Conservation (phyloP, 2,329 filamentous ascomycete species). For the Tolypocladium paradoxum region DNA sequence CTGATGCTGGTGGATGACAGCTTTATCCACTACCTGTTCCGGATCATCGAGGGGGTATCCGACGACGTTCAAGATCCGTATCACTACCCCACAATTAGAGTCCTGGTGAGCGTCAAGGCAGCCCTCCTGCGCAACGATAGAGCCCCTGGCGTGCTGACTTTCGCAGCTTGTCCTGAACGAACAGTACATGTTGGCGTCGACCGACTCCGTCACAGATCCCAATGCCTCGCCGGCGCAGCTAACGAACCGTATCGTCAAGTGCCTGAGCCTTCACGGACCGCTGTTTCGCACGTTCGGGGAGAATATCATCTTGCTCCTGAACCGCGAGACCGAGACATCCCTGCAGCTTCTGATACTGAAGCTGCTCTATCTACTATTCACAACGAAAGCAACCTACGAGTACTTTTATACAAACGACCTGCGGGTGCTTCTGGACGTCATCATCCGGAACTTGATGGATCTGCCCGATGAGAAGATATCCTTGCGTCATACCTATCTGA, state of each 20-base stretch:
- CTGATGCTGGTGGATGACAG: constrained; percentile 65
- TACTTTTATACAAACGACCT: constrained; percentile 99
- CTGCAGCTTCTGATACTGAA: constrained; percentile 95
- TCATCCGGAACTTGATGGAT: constrained; percentile 93
- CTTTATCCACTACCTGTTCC: constrained; percentile 75
- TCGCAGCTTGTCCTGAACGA: constrained; percentile 84
- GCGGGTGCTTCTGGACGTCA: constrained; percentile 86
- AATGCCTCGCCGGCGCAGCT: constrained; percentile 38
- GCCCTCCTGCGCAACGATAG: not conserved
- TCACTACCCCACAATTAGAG: constrained; percentile 88
- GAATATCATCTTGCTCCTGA: constrained; percentile 90
- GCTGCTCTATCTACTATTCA: constrained; percentile 89
- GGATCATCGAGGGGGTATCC: constrained; percentile 77
- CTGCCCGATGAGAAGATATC: constrained; percentile 70
- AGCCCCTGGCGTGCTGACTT: constrained; percentile 7
- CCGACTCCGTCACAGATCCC: constrained; percentile 32
- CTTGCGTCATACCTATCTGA: constrained; percentile 85
- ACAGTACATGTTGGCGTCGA: constrained; percentile 84
- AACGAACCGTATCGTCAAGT: constrained; percentile 90
- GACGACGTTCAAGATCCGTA: constrained; percentile 87
- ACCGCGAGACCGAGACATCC: constrained; percentile 88
- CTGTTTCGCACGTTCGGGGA: constrained; percentile 91
- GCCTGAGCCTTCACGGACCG: constrained; percentile 70
- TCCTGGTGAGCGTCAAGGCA: constrained; percentile 54
- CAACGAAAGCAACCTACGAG: constrained; percentile 81